phyloP scores from a whole-genome alignment of 164 flowering plant genomes.

The Chloranthus sessilifolius region DNA sequence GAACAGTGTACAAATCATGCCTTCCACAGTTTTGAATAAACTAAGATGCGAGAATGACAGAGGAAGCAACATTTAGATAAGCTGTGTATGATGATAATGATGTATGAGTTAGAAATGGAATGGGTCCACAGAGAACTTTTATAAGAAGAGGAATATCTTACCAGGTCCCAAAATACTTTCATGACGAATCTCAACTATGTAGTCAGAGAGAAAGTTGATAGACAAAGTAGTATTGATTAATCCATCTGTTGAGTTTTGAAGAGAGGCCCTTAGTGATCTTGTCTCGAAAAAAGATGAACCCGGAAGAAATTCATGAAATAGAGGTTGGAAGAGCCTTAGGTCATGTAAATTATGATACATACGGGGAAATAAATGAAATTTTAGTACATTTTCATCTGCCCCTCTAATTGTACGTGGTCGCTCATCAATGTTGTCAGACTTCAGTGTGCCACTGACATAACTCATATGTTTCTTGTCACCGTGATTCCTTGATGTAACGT shows the following conservation, averaged over 20 bases:
- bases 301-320: conserved; percentile 80
- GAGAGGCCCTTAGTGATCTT: conserved; percentile 62
- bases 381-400: conserved; percentile 49
- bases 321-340: conserved; percentile 80
- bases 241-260: conserved; percentile 61
- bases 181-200: conserved; percentile 68
- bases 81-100: too few species aligned
- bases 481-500: conserved; percentile 51
- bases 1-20: too few species aligned
- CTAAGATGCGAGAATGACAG: too few species aligned
- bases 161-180: conserved; percentile 73
- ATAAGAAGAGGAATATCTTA: conserved; percentile 23
- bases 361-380: conserved; percentile 77
- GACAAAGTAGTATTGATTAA: conserved; percentile 67
- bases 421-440: conserved; percentile 46
- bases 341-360: conserved; percentile 59
- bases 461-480: conserved; percentile 51
- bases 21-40: too few species aligned
- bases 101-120: not conserved
- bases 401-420: conserved; percentile 81
- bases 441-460: conserved; percentile 60
- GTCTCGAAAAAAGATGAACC: conserved; percentile 56
- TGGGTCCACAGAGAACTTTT: not conserved
- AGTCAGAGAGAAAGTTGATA: conserved; percentile 73
- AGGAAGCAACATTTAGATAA: too few species aligned